Conservation (phyloP, 139 green algal genomes). For the Chlamydomonas eustigma region DNA sequence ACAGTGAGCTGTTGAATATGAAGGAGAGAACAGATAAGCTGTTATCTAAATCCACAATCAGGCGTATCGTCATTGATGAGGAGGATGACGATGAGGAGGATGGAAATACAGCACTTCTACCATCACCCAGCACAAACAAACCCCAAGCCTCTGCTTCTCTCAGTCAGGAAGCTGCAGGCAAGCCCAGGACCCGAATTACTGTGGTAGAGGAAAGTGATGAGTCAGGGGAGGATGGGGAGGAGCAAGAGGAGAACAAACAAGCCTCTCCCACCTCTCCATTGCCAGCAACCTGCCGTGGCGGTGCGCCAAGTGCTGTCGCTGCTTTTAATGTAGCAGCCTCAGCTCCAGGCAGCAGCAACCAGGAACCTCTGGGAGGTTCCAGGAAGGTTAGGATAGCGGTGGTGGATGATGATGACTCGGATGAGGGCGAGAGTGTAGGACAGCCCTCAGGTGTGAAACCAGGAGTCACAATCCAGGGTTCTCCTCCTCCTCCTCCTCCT, state of each 20-base stretch:
- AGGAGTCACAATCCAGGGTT: too few relatives aligned
- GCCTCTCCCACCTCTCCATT: slow-evolving; percentile 5
- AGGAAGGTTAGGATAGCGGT: slow-evolving; percentile 25
- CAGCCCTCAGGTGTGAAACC: too few relatives aligned
- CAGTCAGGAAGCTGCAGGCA: neutral
- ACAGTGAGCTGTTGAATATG: slow-evolving; percentile 22
- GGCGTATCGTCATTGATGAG: slow-evolving; percentile 35
- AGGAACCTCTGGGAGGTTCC: neutral
- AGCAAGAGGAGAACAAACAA: neutral
- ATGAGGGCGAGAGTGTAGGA: slow-evolving; percentile 17
- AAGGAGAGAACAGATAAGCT: neutral
- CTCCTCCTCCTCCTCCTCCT: neutral
- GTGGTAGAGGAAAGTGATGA: slow-evolving; percentile 11
- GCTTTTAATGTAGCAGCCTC: neutral
- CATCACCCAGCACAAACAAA: neutral
- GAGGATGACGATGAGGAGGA: slow-evolving; percentile 28
- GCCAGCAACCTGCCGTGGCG: too few relatives aligned
- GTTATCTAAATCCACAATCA: slow-evolving; percentile 11
- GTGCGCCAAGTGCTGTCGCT: neutral
- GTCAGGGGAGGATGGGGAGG: neutral
- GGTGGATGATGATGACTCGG: slow-evolving; percentile 20
- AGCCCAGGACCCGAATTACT: slow-evolving; percentile 5
- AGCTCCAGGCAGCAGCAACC: neutral
- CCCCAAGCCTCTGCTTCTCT: too few relatives aligned
- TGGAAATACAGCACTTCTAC: neutral